Evolutionary conservation across 1,139 yeast genomes (phyloP).

Genomic region (Chernovozyma sophiae-reginae): DNA sequence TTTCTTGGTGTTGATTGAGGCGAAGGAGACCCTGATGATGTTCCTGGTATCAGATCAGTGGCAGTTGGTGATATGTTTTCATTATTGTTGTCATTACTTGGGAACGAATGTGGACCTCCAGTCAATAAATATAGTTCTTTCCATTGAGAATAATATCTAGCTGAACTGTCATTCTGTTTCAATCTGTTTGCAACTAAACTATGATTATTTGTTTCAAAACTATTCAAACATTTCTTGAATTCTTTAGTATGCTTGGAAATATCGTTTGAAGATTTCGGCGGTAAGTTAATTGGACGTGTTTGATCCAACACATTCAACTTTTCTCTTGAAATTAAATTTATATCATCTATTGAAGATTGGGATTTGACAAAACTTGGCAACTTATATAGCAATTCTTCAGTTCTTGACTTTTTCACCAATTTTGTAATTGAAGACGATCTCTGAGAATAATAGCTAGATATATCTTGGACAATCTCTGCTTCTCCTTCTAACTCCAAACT

Average conservation of each 20-base stretch:
- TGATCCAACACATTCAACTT: constrained; percentile 38
- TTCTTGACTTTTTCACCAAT: constrained; percentile 28
- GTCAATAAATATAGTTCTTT: constrained; percentile 11
- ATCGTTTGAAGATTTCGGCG: constrained; percentile 37
- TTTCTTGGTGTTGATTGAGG: not conserved
- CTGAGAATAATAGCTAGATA: constrained; percentile 35
- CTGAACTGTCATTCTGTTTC: constrained; percentile 15
- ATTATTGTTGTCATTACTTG: not conserved
- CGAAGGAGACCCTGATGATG: not conserved
- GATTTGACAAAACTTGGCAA: constrained; percentile 38
- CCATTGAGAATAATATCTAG: constrained; percentile 28
- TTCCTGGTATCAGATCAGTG: not conserved
- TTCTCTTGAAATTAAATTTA: constrained; percentile 39
- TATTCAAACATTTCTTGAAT: constrained; percentile 30
- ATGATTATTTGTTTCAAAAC: constrained; percentile 25
- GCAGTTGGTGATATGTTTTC: not conserved
- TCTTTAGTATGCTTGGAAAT: constrained; percentile 38
- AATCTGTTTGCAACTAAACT: constrained; percentile 18
- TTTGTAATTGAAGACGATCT: constrained; percentile 34
- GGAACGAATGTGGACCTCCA: constrained; percentile 3
- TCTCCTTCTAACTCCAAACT: constrained; percentile 14
- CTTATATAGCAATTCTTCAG: constrained; percentile 32
- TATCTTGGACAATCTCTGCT: constrained; percentile 31
- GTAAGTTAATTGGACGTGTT: constrained; percentile 44
- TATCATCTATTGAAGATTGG: constrained; percentile 41